phyloP scores from a whole-genome alignment of 2,329 filamentous ascomycete genomes.

The Ophiostoma ulmi region DNA sequence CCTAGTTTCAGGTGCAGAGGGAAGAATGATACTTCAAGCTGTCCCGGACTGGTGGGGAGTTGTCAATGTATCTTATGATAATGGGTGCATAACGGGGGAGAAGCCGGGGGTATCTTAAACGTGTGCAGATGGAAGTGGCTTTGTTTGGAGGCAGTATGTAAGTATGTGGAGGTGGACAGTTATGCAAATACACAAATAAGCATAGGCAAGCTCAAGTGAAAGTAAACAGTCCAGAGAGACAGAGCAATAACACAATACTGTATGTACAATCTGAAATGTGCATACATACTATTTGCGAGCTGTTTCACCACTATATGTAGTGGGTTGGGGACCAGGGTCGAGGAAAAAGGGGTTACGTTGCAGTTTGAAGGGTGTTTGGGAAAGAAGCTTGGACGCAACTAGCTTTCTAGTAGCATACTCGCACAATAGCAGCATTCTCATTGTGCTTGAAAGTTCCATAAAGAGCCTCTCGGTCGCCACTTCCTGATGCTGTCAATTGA shows the following conservation, averaged over 20 bases:
- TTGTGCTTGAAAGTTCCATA: background rate
- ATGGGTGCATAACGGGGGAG: background rate
- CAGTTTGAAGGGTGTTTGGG: background rate
- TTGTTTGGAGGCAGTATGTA: background rate
- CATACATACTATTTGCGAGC: background rate
- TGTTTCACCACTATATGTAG: background rate
- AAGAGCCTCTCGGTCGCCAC: background rate
- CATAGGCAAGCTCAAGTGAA: background rate
- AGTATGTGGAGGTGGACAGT: background rate
- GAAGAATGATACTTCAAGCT: background rate
- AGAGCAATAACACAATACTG: no score
- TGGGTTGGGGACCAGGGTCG: background rate
- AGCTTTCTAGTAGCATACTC: background rate
- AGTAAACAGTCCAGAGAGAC: background rate
- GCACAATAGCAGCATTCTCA: background rate
- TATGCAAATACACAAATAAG: background rate
- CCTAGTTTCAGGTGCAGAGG: background rate
- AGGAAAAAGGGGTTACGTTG: background rate
- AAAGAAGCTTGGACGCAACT: conserved; percentile 9
- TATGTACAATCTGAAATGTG: background rate
- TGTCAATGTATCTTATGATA: background rate
- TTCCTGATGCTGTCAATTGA: background rate
- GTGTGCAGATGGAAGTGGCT: background rate
- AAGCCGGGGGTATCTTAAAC: background rate
- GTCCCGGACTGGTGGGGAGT: background rate